Percentiles rank a stretch among this genome's conserved stretches.
These are phyloP conservation scores for Afroboletus lepidellus DNA, from an alignment of 1,284 basidiomycete species.

Conservation along the genomic window DNA sequence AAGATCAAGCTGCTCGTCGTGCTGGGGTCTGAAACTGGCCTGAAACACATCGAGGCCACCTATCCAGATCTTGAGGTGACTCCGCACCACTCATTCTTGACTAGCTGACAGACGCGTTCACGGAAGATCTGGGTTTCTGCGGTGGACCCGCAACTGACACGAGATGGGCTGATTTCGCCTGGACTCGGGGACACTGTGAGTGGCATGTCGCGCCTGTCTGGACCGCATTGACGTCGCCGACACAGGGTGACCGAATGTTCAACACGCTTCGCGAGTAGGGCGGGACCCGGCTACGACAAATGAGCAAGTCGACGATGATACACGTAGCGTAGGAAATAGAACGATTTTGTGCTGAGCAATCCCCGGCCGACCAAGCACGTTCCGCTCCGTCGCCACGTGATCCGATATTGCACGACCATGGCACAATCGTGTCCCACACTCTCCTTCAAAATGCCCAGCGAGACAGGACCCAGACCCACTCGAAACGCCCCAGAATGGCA, in stretches of 20 bases:
- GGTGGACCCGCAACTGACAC: constrained; percentile 72
- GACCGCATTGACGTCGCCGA: background rate
- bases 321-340: background rate
- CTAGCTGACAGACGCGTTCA: constrained; percentile 1
- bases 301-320: background rate
- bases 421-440: constrained; percentile 31
- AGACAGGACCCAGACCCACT: no score
- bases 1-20: constrained; percentile 85
- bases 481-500: constrained; percentile 13
- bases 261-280: constrained; percentile 48
- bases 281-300: background rate
- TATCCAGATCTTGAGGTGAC: constrained; percentile 81
- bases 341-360: no score
- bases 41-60: constrained; percentile 62
- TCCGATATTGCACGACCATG: constrained; percentile 25
- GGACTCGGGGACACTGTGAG: constrained; percentile 87
- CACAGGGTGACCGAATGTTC: constrained; percentile 65
- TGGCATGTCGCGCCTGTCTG: constrained; percentile 8
- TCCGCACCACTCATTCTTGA: background rate
- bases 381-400: constrained; percentile 23
- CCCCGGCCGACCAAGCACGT: background rate
- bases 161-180: constrained; percentile 75
- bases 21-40: constrained; percentile 75
- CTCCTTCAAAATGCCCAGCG: constrained; percentile 12
- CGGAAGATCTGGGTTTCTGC: constrained; percentile 80